Percentiles rank a stretch among this genome's conserved stretches.
Evolutionary conservation across 176 grass and related monocot species (phyloP).

Genomic region (Olyra latifolia): DNA sequence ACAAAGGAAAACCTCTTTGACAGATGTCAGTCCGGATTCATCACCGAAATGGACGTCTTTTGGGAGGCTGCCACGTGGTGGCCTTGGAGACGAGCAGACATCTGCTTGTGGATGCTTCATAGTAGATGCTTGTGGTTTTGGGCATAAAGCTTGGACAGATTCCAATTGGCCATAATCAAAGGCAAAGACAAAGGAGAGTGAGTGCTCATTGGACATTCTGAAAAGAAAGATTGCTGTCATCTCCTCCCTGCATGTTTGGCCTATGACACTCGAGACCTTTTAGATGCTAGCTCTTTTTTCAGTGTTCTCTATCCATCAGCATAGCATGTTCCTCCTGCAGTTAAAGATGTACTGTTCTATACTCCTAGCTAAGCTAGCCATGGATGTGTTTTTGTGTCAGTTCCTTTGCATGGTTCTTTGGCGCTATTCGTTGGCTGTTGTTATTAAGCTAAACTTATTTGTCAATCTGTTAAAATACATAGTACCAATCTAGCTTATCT

Average conservation of each 20-base stretch:
- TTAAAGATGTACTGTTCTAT: conserved; percentile 32
- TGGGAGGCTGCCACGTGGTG: conserved; percentile 55
- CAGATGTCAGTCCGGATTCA: conserved; percentile 48
- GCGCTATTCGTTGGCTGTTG: conserved; percentile 12
- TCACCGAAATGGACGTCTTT: conserved; percentile 25
- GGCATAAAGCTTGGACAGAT: conserved; percentile 75
- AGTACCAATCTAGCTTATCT: conserved; percentile 8
- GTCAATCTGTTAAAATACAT: neutral
- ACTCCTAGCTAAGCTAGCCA: conserved; percentile 20
- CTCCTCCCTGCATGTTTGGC: conserved; percentile 41
- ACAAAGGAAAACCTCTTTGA: neutral
- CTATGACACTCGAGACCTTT: conserved; percentile 46
- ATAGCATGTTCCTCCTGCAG: conserved; percentile 32
- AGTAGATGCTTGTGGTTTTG: conserved; percentile 71
- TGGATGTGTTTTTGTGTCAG: conserved; percentile 28
- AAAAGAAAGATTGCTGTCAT: conserved; percentile 45
- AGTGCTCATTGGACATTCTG: conserved; percentile 42
- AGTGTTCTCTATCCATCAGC: conserved; percentile 33
- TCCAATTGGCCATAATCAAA: conserved; percentile 56
- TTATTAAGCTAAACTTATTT: neutral
- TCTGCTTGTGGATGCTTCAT: conserved; percentile 75
- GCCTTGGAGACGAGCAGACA: conserved; percentile 50
- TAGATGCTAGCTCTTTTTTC: conserved; percentile 43
- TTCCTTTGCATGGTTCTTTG: conserved; percentile 20
- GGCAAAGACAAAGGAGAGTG: conserved; percentile 27